Conservation (phyloP, 2,329 filamentous ascomycete species). For the Microsporum canis region DNA sequence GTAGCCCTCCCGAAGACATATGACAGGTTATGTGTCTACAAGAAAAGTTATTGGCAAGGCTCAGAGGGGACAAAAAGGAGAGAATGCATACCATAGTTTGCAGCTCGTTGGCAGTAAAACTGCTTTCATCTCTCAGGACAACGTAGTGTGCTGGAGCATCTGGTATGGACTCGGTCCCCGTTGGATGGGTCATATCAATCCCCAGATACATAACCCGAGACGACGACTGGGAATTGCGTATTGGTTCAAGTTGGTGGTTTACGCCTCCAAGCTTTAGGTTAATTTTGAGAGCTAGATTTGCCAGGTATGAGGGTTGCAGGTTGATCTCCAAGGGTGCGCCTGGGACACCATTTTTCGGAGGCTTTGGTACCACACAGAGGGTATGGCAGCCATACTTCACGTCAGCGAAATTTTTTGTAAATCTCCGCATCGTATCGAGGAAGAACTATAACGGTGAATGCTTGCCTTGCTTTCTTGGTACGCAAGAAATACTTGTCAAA, state of each 20-base stretch:
- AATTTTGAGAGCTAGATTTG: constrained; percentile 64
- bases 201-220: constrained; percentile 75
- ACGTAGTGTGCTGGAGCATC: constrained; percentile 68
- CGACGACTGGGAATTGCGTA: constrained; percentile 49
- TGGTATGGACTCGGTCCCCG: constrained; percentile 45
- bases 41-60: constrained; percentile 51
- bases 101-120: constrained; percentile 41
- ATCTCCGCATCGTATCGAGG: constrained; percentile 11
- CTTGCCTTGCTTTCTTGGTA: background rate
- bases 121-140: constrained; percentile 53
- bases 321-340: background rate
- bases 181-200: constrained; percentile 82
- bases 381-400: constrained; percentile 14
- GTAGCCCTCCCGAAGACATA: constrained; percentile 76
- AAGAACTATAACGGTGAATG: constrained; percentile 14
- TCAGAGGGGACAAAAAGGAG: constrained; percentile 53
- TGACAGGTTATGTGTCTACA: constrained; percentile 46
- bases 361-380: constrained; percentile 11
- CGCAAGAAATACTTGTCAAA: background rate
- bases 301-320: constrained; percentile 19
- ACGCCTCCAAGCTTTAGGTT: constrained; percentile 65
- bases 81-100: constrained; percentile 14
- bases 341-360: background rate
- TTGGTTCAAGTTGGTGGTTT: constrained; percentile 54
- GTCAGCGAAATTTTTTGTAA: constrained; percentile 16